These are phyloP conservation scores for Quambalaria eucalypti DNA, from an alignment of 1,284 basidiomycete species.

Conservation along the genomic window DNA sequence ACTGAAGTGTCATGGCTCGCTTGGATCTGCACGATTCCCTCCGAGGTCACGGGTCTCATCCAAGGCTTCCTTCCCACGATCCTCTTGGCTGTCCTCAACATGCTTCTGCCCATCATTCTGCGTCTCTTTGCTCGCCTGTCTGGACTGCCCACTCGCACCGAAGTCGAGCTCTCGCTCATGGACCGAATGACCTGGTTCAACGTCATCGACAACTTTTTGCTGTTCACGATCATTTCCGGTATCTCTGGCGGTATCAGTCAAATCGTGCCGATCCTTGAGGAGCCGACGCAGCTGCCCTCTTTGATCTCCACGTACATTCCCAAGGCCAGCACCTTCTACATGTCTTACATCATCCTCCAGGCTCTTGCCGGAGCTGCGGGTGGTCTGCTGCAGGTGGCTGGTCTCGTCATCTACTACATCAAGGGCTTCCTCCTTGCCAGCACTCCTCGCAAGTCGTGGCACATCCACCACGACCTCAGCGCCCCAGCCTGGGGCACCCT, in stretches of 20 bases:
- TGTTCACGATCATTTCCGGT: slow-evolving; percentile 38
- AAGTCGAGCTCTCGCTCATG: slow-evolving; percentile 82
- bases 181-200: slow-evolving; percentile 82
- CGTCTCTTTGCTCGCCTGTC: slow-evolving; percentile 67
- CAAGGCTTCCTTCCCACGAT: slow-evolving; percentile 66
- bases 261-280: slow-evolving; percentile 18
- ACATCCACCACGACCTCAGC: slow-evolving; percentile 63
- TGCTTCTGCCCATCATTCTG: slow-evolving; percentile 78
- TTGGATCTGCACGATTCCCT: slow-evolving; percentile 65
- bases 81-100: slow-evolving; percentile 76
- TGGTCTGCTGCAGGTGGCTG: slow-evolving; percentile 68
- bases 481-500: slow-evolving; percentile 74
- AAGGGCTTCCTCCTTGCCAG: slow-evolving; percentile 74
- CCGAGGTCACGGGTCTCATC: slow-evolving; percentile 65
- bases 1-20: slow-evolving; percentile 60
- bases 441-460: slow-evolving; percentile 75
- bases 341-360: slow-evolving; percentile 60
- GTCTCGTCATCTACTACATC: slow-evolving; percentile 72
- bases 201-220: slow-evolving; percentile 50
- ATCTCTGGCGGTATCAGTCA: slow-evolving; percentile 20
- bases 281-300: slow-evolving; percentile 25
- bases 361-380: slow-evolving; percentile 55
- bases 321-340: slow-evolving; percentile 80
- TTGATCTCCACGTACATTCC: slow-evolving; percentile 59
- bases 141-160: slow-evolving; percentile 69